These are phyloP conservation scores for Aspergillus chevalieri DNA, from an alignment of 2,329 filamentous ascomycete species.

Conservation along the genomic window DNA sequence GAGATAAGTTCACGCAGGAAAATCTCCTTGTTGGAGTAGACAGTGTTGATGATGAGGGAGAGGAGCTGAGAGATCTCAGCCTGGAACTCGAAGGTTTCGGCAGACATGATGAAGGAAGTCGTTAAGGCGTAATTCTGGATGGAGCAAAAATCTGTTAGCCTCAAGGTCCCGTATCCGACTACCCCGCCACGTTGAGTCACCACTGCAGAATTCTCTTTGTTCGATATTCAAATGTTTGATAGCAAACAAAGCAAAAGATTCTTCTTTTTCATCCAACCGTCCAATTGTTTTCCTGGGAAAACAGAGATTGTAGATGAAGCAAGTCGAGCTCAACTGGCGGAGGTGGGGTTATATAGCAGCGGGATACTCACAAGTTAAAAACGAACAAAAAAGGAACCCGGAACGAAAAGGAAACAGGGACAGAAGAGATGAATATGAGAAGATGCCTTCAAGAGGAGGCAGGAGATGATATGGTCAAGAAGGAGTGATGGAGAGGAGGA, in stretches of 20 bases:
- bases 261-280: background rate
- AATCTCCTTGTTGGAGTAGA: conserved; percentile 99
- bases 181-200: background rate
- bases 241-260: background rate
- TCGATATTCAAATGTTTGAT: background rate
- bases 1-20: conserved; percentile 98
- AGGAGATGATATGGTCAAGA: conserved; percentile 3
- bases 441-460: conserved; percentile 13
- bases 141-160: background rate
- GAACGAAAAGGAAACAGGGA: conserved; percentile 10
- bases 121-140: background rate
- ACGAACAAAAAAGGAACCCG: conserved; percentile 2
- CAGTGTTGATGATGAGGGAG: conserved; percentile 99
- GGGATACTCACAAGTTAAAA: conserved; percentile 1
- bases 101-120: conserved; percentile 59
- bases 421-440: conserved; percentile 13
- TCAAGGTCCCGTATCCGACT: background rate
- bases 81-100: conserved; percentile 99
- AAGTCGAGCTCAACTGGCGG: background rate
- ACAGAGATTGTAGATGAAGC: background rate
- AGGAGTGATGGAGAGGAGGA: conserved; percentile 11
- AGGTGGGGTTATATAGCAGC: conserved; percentile 2
- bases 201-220: background rate
- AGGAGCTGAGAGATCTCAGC: conserved; percentile 99
- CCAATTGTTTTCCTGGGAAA: background rate